Evolutionary conservation across 805 yeast species (phyloP).

Genomic region (Komagataella pseudopastoris): DNA sequence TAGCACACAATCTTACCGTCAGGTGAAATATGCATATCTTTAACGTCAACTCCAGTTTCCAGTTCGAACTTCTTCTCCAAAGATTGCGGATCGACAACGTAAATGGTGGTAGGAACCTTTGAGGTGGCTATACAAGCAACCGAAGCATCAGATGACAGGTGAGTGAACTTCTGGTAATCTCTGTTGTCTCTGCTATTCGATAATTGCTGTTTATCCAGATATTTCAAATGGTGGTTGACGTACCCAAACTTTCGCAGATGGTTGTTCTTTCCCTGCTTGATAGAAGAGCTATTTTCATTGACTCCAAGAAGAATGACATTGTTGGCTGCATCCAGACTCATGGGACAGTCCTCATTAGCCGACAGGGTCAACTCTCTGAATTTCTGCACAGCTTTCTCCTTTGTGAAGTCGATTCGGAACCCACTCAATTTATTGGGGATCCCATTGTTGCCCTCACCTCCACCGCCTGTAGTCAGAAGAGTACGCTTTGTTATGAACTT

Average conservation of each 20-base stretch:
- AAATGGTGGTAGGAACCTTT: slow-evolving; percentile 46
- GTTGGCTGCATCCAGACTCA: slow-evolving; percentile 51
- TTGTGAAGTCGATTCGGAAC: slow-evolving; percentile 26
- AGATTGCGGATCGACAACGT: slow-evolving; percentile 42
- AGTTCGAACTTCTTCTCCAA: slow-evolving; percentile 41
- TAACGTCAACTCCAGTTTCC: slow-evolving; percentile 37
- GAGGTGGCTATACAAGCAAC: slow-evolving; percentile 63
- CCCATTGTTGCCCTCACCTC: slow-evolving; percentile 89
- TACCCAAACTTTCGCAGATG: slow-evolving; percentile 56
- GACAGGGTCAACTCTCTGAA: slow-evolving; percentile 46
- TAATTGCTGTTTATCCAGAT: slow-evolving; percentile 46
- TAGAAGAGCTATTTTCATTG: slow-evolving; percentile 50
- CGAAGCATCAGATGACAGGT: slow-evolving; percentile 42
- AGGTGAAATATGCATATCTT: slow-evolving; percentile 56
- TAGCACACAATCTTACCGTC: slow-evolving; percentile 54
- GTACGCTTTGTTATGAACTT: slow-evolving; percentile 48
- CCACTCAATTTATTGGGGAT: slow-evolving; percentile 74
- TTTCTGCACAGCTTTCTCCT: slow-evolving; percentile 29
- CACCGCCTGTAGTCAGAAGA: slow-evolving; percentile 80
- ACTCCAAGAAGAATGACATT: slow-evolving; percentile 57
- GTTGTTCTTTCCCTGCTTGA: slow-evolving; percentile 49
- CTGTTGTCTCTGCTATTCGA: slow-evolving; percentile 32
- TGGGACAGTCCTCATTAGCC: slow-evolving; percentile 75
- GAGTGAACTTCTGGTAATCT: slow-evolving; percentile 53
- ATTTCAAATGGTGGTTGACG: slow-evolving; percentile 48